Evolutionary conservation across 2,329 filamentous ascomycete genomes (phyloP), one percentile per base, ranked within the genome.

Genomic region (Pyricularia sp.): DNA sequence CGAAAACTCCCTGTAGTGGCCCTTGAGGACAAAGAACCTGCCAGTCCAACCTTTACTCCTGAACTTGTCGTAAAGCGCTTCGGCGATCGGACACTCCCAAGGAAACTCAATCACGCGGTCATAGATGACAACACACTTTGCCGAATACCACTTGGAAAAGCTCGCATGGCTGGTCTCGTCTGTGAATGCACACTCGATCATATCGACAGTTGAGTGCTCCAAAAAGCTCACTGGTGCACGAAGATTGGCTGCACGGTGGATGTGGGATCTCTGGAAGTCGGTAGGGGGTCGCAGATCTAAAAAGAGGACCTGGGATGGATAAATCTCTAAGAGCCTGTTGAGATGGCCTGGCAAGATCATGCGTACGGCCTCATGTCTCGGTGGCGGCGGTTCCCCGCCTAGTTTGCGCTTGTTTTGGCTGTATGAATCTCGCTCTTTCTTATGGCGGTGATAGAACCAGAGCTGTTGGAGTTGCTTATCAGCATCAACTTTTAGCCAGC

Each of bases 1-100:
- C 20, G 83, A 84, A 70, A 87, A 87, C 71, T 87, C 85, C 65
- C 80, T 79, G 73, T 84, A 87, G 68, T 85, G 83, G 0, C 85
- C 85, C 72, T 86, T 86, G 42, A 87, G 78, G 9, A 87, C 77
- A 72, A 86, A 86, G 70, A 79, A 83, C 59, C 81, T 80, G 1
- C 85, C 85, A 0, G 72, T 70, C 85, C 85, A 87, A 26, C 81
- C 82, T 71, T 80, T 79, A 20, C 74, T 74, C 66, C 76, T 80
- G 68, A 87, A 78, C 70, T 84, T 84, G 58, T 79, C 74, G 25
- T 80, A 74, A 2, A 87, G 72, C 0, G 79, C 75, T 17, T 81
- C 79, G 2, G 84, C 84, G 2, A 81, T 74, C 0, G 84, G 84
- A 58, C 84, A 85, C 69, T 86, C 84, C 80, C 82, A 83, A 0